Percentiles rank a stretch among this genome's conserved stretches.
Conservation (phyloP, 73 alveolate species). For the Breviolum minutum region DNA sequence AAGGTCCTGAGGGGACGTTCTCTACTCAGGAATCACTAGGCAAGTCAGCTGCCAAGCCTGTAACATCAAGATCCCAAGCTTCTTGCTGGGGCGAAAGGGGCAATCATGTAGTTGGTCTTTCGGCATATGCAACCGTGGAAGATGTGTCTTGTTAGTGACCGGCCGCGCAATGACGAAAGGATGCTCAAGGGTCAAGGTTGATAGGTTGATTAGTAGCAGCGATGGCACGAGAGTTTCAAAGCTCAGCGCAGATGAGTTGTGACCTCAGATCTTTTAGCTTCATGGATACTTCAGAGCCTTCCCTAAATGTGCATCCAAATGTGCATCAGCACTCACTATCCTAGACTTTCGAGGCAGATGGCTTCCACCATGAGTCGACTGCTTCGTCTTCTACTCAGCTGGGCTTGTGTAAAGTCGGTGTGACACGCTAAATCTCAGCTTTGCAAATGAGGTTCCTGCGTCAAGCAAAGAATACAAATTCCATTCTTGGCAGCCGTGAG, state of each 20-base stretch:
- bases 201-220: background rate
- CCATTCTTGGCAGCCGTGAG: constrained; percentile 1
- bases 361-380: constrained; percentile 5
- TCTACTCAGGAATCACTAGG: background rate
- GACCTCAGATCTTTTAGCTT: background rate
- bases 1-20: constrained; percentile 80
- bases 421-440: background rate
- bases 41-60: too few species aligned
- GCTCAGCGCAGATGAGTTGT: constrained; percentile 15
- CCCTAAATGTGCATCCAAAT: background rate
- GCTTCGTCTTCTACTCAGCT: background rate
- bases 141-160: too few species aligned
- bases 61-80: too few species aligned
- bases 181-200: constrained; percentile 39
- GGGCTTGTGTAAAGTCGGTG: background rate
- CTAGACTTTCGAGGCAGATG: background rate
- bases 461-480: constrained; percentile 11
- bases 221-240: constrained; percentile 5
- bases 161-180: background rate
- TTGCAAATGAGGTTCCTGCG: background rate
- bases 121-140: too few species aligned
- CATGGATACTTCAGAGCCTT: background rate
- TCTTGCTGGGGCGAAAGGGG: too few species aligned
- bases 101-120: too few species aligned
- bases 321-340: background rate